A percentile compares a stretch with the other conserved stretches of the same genome.
Evolutionary conservation across 2,329 filamentous ascomycete species (phyloP).

Genomic region (Raffaelea arxii): DNA sequence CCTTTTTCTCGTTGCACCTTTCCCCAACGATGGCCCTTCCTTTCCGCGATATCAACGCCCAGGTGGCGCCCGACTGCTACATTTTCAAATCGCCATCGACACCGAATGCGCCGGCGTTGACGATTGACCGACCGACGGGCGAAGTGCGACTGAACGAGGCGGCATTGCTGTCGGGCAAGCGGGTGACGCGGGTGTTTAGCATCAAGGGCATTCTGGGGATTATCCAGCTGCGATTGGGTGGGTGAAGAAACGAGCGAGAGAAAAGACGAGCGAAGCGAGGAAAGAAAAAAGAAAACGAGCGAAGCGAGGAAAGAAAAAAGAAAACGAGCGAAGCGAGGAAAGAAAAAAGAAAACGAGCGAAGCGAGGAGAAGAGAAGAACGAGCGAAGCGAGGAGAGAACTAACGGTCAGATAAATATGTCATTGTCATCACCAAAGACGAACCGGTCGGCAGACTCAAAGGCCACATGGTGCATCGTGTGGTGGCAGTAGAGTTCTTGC

Average conservation of each 20-base stretch:
- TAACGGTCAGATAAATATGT: slow-evolving; percentile 71
- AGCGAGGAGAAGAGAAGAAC: too few relatives aligned
- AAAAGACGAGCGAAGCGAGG: too few relatives aligned
- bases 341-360: too few relatives aligned
- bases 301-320: too few relatives aligned
- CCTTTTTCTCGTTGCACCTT: neutral
- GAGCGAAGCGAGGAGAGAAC: too few relatives aligned
- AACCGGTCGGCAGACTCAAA: slow-evolving; percentile 81
- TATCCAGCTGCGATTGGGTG: slow-evolving; percentile 87
- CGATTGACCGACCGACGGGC: slow-evolving; percentile 86
- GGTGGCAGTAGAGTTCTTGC: slow-evolving; percentile 81
- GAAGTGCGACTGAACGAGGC: slow-evolving; percentile 81
- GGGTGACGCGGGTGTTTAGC: slow-evolving; percentile 67
- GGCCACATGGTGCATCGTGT: slow-evolving; percentile 97
- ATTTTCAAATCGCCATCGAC: slow-evolving; percentile 94
- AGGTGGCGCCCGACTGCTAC: slow-evolving; percentile 85
- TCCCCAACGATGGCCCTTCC: slow-evolving; percentile 41
- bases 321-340: too few relatives aligned
- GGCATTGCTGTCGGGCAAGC: slow-evolving; percentile 62
- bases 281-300: too few relatives aligned
- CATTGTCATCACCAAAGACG: slow-evolving; percentile 89
- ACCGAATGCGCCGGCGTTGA: slow-evolving; percentile 74
- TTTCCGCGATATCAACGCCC: slow-evolving; percentile 95
- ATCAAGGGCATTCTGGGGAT: slow-evolving; percentile 92
- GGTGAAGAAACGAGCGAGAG: slow-evolving; percentile 19